Percentiles rank a stretch among this genome's conserved stretches.
Conservation (phyloP, 139 green algal genomes). For the Chlamydomonas eustigma region DNA sequence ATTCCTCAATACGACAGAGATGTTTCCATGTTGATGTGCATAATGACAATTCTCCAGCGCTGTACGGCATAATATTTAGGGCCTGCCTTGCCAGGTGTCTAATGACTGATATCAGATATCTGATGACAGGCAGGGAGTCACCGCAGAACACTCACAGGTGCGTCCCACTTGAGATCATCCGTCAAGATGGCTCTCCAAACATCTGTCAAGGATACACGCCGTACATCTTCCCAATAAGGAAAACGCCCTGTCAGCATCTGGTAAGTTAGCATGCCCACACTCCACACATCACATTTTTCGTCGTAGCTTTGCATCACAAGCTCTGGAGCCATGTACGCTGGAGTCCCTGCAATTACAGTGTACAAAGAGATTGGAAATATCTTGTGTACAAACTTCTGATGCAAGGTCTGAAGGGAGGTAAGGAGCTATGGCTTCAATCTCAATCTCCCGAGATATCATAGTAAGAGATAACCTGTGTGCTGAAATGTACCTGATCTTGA, state of each 20-base stretch:
- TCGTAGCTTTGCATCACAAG: conserved; percentile 68
- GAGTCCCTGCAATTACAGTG: conserved; percentile 71
- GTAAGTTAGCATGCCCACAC: conserved; percentile 87
- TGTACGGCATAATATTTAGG: too few relatives aligned
- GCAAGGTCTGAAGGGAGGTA: too few relatives aligned
- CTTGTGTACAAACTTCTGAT: too few relatives aligned
- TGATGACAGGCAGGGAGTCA: background rate
- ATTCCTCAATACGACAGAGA: too few relatives aligned
- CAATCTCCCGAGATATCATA: too few relatives aligned
- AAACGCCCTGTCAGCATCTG: conserved; percentile 87
- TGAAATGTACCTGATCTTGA: conserved; percentile 49
- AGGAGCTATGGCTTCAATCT: too few relatives aligned
- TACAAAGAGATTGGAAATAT: too few relatives aligned
- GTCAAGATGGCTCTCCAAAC: conserved; percentile 81
- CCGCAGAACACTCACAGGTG: conserved; percentile 11
- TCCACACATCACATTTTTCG: conserved; percentile 72
- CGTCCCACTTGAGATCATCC: conserved; percentile 64
- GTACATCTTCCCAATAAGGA: conserved; percentile 87
- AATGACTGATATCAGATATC: too few relatives aligned
- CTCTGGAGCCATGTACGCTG: conserved; percentile 88
- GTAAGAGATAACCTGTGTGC: background rate
- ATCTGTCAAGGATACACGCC: conserved; percentile 67
- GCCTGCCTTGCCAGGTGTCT: too few relatives aligned
- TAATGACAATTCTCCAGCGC: too few relatives aligned
- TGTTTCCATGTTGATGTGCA: too few relatives aligned